Conservation (phyloP, 352 stramenopile species). For the Pythium dissotocum region DNA sequence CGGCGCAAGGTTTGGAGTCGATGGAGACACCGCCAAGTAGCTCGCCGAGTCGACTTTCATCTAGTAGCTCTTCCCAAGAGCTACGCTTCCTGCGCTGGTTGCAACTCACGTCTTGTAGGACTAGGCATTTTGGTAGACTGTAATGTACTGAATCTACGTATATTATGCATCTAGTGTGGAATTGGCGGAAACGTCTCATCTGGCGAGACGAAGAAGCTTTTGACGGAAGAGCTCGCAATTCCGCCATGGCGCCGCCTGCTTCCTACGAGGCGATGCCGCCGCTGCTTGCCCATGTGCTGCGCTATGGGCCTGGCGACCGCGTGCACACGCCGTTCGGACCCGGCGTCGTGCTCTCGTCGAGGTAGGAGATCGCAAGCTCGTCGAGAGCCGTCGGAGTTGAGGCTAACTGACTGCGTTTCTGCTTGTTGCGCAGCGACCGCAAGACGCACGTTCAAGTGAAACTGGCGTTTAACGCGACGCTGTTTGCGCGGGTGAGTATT, state of each 20-base stretch:
- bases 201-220: not conserved
- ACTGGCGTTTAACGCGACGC: constrained; percentile 47
- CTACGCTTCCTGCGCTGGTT: too few relatives aligned
- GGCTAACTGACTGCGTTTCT: not conserved
- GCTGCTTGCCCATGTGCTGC: constrained; percentile 71
- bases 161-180: not conserved
- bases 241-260: not conserved
- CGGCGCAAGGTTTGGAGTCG: too few relatives aligned
- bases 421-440: constrained; percentile 38
- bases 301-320: constrained; percentile 59
- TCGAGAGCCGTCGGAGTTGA: not conserved
- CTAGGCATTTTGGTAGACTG: not conserved
- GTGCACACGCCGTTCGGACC: constrained; percentile 70
- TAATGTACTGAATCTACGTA: not conserved
- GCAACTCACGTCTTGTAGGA: too few relatives aligned
- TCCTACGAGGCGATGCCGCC: constrained; percentile 45
- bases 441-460: constrained; percentile 57
- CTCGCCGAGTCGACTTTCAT: too few relatives aligned
- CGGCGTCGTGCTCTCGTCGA: constrained; percentile 43
- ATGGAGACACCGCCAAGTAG: too few relatives aligned
- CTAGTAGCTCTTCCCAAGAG: too few relatives aligned
- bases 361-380: constrained; percentile 14
- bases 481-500: constrained; percentile 51
- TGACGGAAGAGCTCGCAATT: not conserved
- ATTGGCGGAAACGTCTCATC: not conserved